Evolutionary conservation across 441 rosid species (phyloP), one percentile per base, ranked within the genome.

Genomic region (Bocquillonia castaneifolia): DNA sequence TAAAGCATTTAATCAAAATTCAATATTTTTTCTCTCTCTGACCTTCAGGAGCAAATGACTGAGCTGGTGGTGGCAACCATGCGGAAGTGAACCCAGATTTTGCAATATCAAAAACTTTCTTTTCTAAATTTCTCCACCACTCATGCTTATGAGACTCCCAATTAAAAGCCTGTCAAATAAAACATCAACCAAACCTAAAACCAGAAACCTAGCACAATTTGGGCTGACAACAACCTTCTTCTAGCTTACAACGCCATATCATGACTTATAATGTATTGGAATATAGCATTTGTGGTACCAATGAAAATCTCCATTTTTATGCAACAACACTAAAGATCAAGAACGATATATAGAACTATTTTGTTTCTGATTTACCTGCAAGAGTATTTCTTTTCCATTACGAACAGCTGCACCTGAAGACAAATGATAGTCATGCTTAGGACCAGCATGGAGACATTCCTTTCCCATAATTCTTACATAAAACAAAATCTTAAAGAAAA

Each of bases 121-220:
- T 44, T 50, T 85, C 97, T 67, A 93, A 81, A 81, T 85, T 91
- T 79, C 74, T 84, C 97, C 96, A 93, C 97, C 99, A 93, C 63
- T 89, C 85, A 75, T 85, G 40, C 76, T 93, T 93, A 44, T 87
- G 88, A 78, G 99, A 89, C 70, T 93, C 99, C 99, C 97, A 93
- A 67, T 91, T 88, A 76, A 86, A 91, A 59, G 86, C 92, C 99
- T 91, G 85, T 71, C 23, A 31, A 58, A 54, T 42, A 71, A 69
- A 73, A 57, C 72, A 69, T 55, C 69, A 37, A 67, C 70, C 70
- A 60, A 52, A 71, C 53, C 55, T 32, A 55, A 31, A 57, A 37
- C 59, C 26, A 56, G 48, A 59, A 18, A n/a, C 13, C 12, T 13
- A 20, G 15, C 12, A 17, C 6, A 22, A 45, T 22, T 34, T 17